Conservation (phyloP, 2,329 filamentous ascomycete species). For the Aspergillus hortae region DNA sequence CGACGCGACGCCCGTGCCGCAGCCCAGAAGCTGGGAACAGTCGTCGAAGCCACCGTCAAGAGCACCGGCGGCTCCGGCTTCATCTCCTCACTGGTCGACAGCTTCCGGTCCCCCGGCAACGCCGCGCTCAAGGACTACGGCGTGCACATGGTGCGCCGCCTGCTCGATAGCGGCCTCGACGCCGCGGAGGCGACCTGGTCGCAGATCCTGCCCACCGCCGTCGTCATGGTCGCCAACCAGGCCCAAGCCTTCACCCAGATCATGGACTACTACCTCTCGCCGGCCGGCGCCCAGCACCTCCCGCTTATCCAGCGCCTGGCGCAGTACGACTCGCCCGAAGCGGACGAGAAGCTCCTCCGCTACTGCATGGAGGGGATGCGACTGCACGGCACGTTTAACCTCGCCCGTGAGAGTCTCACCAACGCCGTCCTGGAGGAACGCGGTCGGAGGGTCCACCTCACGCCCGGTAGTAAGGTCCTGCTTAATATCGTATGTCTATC, state of each 20-base stretch:
- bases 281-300: constrained; percentile 54
- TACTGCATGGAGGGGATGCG: constrained; percentile 71
- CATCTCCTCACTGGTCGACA: constrained; percentile 51
- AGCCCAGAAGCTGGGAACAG: constrained; percentile 55
- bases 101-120: constrained; percentile 45
- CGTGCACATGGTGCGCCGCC: constrained; percentile 59
- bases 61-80: constrained; percentile 54
- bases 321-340: constrained; percentile 51
- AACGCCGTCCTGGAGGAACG: constrained; percentile 53
- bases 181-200: constrained; percentile 66
- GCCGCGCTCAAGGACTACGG: constrained; percentile 63
- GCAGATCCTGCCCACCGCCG: constrained; percentile 65
- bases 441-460: constrained; percentile 47
- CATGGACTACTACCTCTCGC: constrained; percentile 67
- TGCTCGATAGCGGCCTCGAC: constrained; percentile 62
- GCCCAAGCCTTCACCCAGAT: constrained; percentile 70
- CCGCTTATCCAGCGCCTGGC: constrained; percentile 61
- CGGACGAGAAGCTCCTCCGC: constrained; percentile 61
- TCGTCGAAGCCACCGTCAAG: constrained; percentile 65
- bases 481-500: constrained; percentile 54
- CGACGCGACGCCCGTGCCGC: constrained; percentile 57
- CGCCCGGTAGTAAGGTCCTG: constrained; percentile 60
- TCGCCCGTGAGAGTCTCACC: constrained; percentile 55
- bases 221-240: constrained; percentile 67
- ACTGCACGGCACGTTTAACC: constrained; percentile 60